A percentile compares a stretch with the other conserved stretches of the same genome.
Conservation (phyloP, 768 basidiomycete species). For the Mycena metata region DNA sequence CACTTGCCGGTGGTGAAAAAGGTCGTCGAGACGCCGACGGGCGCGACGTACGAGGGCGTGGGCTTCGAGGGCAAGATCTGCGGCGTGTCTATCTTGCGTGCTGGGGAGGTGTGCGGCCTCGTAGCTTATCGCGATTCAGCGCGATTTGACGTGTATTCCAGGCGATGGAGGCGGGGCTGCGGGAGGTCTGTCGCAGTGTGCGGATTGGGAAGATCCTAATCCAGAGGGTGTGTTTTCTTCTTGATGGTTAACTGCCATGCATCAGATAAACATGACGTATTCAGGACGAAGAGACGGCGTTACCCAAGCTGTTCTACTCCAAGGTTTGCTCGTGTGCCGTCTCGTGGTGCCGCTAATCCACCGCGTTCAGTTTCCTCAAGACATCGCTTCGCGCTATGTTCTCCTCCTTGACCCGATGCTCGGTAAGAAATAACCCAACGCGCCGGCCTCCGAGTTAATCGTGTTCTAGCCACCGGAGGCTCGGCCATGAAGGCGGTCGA, state of each 20-base stretch:
- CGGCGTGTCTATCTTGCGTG: slow-evolving; percentile 94
- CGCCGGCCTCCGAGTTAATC: not conserved
- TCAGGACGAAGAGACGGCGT: slow-evolving; percentile 94
- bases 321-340: slow-evolving; percentile 61
- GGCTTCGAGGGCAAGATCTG: slow-evolving; percentile 98
- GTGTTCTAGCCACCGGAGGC: slow-evolving; percentile 85
- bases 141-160: slow-evolving; percentile 45
- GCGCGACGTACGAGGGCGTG: slow-evolving; percentile 88
- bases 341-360: not conserved
- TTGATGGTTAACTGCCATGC: not conserved
- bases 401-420: slow-evolving; percentile 98
- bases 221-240: slow-evolving; percentile 75
- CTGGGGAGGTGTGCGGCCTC: slow-evolving; percentile 82
- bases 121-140: not conserved
- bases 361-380: slow-evolving; percentile 81
- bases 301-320: slow-evolving; percentile 93
- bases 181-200: slow-evolving; percentile 94
- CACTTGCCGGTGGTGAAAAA: slow-evolving; percentile 81
- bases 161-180: slow-evolving; percentile 98
- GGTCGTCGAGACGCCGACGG: slow-evolving; percentile 87
- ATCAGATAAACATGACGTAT: slow-evolving; percentile 6
- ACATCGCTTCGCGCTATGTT: slow-evolving; percentile 92
- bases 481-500: slow-evolving; percentile 99
- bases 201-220: slow-evolving; percentile 99
- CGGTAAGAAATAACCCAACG: slow-evolving; percentile 61